Base-by-base conservation (phyloP, 805 yeast species). In the Sugiyamaella mastotermitis region DNA sequence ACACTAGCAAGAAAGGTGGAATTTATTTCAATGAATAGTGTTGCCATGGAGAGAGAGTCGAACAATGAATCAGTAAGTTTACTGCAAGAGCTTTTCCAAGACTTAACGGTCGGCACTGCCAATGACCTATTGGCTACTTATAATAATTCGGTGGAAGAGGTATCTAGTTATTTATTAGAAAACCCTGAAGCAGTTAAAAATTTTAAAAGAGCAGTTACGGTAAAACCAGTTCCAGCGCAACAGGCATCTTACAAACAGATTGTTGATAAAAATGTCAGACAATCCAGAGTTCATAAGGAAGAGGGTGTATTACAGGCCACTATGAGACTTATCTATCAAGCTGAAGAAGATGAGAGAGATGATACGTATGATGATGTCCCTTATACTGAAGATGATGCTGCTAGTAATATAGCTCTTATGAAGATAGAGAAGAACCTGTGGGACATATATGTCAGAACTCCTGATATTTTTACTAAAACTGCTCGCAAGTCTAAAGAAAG, bases 271-370 rank as follows among this genome's bases (percentile, higher is more conserved):
- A 30, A 32, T 28, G 26, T 23, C 28, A 27, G 25, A 69, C 15
- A 68, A 62, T 49, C 58, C 60, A 10, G 38, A 25, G 46, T 55
- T 10, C 50, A 50, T 37, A 49, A 36, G 22, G 40, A 40, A 14
- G 48, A n/a, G n/a, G n/a, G n/a, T n/a, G n/a, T 32, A n/a, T 28
- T 50, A 4, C 46, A 51, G 25, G 40, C 45, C 24, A 51, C 56
- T 2, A 37, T 53, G 30, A 62, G 76, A 30, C 56, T 82, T 45
- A 61, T 83, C 44, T 80, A 82, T 48, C 81, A 80, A 31, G 69
- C 76, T 5, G 90, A 84, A 51, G 95, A 85, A 47, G 94, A 84
- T 56, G 95, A 85, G 50, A 78, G 81, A 2, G 95, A 85, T 53
- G 94, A 83, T 26, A 50, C 53, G 3, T 50, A 55, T 25, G 64